Conservation (phyloP, 495 filamentous ascomycete genomes). For the Oidiodendron maius region DNA sequence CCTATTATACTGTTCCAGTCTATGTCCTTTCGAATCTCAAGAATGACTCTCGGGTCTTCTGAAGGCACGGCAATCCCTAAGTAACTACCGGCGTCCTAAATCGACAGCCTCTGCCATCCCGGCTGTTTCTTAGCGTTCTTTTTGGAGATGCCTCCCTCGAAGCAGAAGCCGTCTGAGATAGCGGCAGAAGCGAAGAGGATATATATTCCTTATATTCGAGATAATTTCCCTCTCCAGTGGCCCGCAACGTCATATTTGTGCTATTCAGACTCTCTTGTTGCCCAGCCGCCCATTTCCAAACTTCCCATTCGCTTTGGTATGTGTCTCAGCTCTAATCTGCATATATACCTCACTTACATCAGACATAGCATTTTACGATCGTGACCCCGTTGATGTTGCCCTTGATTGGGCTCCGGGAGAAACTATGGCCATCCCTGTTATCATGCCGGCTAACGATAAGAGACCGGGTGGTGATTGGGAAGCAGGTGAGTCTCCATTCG, state of each 20-base stretch:
- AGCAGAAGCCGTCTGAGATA: slow-evolving; percentile 63
- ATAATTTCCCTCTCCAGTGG: slow-evolving; percentile 39
- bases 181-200: slow-evolving; percentile 61
- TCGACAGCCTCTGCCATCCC: not conserved
- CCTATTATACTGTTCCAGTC: slow-evolving; percentile 17
- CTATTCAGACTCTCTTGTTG: slow-evolving; percentile 10
- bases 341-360: slow-evolving; percentile 9
- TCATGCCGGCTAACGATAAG: slow-evolving; percentile 71
- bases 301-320: slow-evolving; percentile 13
- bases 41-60: not conserved
- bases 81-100: not conserved
- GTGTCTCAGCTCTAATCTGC: not conserved
- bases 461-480: slow-evolving; percentile 74
- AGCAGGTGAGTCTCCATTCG: slow-evolving; percentile 39
- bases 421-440: slow-evolving; percentile 48
- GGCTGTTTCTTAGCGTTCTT: not conserved
- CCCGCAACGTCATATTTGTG: slow-evolving; percentile 39
- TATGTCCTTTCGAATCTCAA: slow-evolving; percentile 7
- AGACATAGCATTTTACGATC: slow-evolving; percentile 26
- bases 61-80: not conserved
- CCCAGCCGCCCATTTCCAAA: not conserved
- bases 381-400: slow-evolving; percentile 65
- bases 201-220: slow-evolving; percentile 54
- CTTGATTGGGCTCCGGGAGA: slow-evolving; percentile 46
- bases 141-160: slow-evolving; percentile 49